These are phyloP conservation scores for Cyclotella atomus DNA, from an alignment of 108 stramenopile genomes.

Conservation along the genomic window DNA sequence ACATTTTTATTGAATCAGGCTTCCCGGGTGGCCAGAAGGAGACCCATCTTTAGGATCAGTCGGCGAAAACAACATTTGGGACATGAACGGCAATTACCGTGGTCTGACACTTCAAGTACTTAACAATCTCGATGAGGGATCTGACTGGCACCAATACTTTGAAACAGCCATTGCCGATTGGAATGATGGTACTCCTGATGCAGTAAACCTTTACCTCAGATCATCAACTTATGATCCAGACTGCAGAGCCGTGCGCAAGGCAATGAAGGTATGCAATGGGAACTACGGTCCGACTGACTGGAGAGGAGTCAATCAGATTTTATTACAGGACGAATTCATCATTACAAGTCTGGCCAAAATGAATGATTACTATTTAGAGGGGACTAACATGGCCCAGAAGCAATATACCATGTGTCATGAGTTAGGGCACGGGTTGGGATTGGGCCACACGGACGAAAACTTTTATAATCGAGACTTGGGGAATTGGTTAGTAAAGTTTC, in stretches of 20 bases:
- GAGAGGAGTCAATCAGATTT: conserved; percentile 79
- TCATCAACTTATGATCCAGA: conserved; percentile 46
- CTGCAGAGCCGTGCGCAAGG: conserved; percentile 52
- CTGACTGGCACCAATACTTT: conserved; percentile 61
- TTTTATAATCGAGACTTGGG: conserved; percentile 81
- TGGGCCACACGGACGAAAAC: conserved; percentile 84
- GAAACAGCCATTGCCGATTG: conserved; percentile 61
- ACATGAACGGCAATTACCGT: conserved; percentile 37
- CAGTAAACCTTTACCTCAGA: conserved; percentile 58
- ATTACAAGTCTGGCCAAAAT: conserved; percentile 65
- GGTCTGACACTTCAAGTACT: conserved; percentile 66
- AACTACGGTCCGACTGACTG: conserved; percentile 84
- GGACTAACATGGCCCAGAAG: conserved; percentile 54
- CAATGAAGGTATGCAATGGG: conserved; percentile 82
- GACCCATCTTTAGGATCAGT: conserved; percentile 52
- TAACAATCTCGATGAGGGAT: conserved; percentile 58
- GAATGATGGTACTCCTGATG: conserved; percentile 79
- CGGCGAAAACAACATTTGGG: conserved; percentile 33
- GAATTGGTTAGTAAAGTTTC: no score
- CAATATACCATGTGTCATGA: conserved; percentile 84
- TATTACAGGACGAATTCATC: conserved; percentile 56
- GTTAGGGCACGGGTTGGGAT: conserved; percentile 62
- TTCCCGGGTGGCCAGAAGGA: conserved; percentile 51
- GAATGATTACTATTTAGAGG: conserved; percentile 80
- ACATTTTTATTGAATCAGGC: conserved; percentile 44